Base-by-base conservation (phyloP, 2,329 filamentous ascomycete species). In the Colletotrichum plurivorum region DNA sequence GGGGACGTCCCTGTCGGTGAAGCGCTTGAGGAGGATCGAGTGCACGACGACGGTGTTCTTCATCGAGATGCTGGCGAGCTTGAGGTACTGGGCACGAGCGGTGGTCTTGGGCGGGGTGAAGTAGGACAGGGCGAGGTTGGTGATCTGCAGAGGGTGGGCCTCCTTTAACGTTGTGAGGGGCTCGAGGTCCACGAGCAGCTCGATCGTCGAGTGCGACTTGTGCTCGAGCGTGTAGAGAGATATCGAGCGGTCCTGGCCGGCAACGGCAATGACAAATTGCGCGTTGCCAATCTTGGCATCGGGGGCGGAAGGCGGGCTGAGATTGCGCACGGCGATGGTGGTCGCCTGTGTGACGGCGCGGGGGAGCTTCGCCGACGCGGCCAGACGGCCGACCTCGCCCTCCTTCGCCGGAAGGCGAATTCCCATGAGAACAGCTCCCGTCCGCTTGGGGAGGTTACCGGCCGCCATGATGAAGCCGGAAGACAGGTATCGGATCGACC, bases 221-320 rank as follows among this genome's bases (percentile, higher is more conserved):
- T 94, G 93, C 72, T 97, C 92, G 67, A 97, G 82, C 0, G 93
- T 95, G 79, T 91, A 92, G 31, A 97, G 82, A 5, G 89, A 89
- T 72, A 97, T 91, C 12, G 93, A 94, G 69, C 90, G 90, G 78
- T 97, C 93, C 74, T 93, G 92, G 9, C 92, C 92, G 3, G 93
- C 93, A 15, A 97, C 89, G 7, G 94, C 95, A 72, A 97, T 86
- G 54, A 92, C 88, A 72, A 94, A 92, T 80, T 98, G 94, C 54
- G 91, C 88, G 68, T 92, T 90, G 60, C 88, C 88, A 59, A 89
- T 80, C 56, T 78, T 83, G 1, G 77, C 73, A 18, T 87, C 83
- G 0, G 86, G 81, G 12, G 87, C 82, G 5, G 85, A 79, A 7
- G 88, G 82, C 5, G 84, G 86, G 10, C 88, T 86, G 10, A 98